These are phyloP conservation scores for Myotisia sp. DNA, from an alignment of 2,329 filamentous ascomycete species.

Conservation along the genomic window DNA sequence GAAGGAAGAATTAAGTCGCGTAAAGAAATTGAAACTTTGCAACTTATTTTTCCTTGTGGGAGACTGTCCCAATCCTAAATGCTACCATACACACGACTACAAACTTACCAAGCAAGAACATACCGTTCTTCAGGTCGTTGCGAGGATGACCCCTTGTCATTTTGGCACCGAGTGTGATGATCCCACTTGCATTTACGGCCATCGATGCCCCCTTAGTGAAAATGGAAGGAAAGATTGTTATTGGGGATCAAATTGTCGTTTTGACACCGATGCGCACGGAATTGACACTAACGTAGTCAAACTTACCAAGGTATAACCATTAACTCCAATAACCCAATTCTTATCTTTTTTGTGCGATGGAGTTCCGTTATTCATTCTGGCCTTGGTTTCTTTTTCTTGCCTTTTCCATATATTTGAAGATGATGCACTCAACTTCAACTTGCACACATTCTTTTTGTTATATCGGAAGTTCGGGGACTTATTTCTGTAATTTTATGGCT, in stretches of 20 bases:
- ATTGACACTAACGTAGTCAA: constrained; percentile 45
- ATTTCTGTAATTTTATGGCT: no score
- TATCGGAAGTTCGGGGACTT: no score
- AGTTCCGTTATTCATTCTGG: neutral
- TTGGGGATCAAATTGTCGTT: constrained; percentile 45
- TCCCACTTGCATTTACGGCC: constrained; percentile 48
- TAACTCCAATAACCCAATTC: no score
- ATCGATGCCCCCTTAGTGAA: constrained; percentile 44
- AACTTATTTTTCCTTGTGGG: constrained; percentile 47
- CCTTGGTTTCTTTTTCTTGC: no score
- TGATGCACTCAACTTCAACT: no score
- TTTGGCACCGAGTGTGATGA: constrained; percentile 45
- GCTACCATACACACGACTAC: constrained; percentile 40
- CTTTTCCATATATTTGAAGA: no score
- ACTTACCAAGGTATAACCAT: constrained; percentile 11
- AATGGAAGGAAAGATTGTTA: constrained; percentile 42
- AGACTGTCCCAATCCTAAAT: constrained; percentile 43
- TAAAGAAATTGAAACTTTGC: constrained; percentile 50
- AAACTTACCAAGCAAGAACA: constrained; percentile 40
- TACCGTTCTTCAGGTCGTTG: constrained; percentile 42
- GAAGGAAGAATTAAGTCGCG: constrained; percentile 41
- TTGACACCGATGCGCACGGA: constrained; percentile 42
- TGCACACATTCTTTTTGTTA: no score
- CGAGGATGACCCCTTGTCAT: constrained; percentile 48
- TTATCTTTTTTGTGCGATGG: neutral